Base-by-base conservation (phyloP, 768 basidiomycete species). In the Phanerochaete carnosa region DNA sequence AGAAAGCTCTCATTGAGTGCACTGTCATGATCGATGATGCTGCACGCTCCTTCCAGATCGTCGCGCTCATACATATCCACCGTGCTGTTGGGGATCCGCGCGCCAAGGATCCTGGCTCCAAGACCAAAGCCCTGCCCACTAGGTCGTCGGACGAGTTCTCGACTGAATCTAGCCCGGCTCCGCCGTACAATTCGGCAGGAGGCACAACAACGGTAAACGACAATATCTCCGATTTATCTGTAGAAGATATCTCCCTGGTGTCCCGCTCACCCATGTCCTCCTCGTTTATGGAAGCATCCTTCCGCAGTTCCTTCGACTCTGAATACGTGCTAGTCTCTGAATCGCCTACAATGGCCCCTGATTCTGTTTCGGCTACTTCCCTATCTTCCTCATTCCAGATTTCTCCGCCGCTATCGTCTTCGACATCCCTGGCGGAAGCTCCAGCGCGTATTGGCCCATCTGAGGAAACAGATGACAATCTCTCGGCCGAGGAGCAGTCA, bases 11-110 rank as follows among this genome's bases (percentile, higher is more conserved):
- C 3, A 65, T 45, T 1, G 70, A 74, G 8, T 75, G 74, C 50
- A 67, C 71, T 35, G 65, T 57, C 22, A 67, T 70, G 50, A 65
- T 82, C 33, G 76, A 80, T 25, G 80, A 82, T 25, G 78, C 81
- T 12, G 73, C 76, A 12, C 75, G 76, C 51, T 75, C 80, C 9
- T 81, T 82, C 59, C 80, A 82, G 81, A 73, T 81, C 6, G 75
- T 78, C 6, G 77, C 79, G 0, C 73, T 82, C 4, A 80, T 83
- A 43, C 75, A 79, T 51, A 74, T 83, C 19, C 80, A 82, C 62
- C 74, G 76, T 58, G 71, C 76, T 22, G 65, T 80, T 22, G 74
- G 71, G 7, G 67, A 64, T 23, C 45, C 26, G 19, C 32, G 28
- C 15, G 23, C 25, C 39, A 55, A 28, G 22, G 37, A 12, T 8